Conservation (phyloP, 1,284 basidiomycete species). For the Ustilago crameri region DNA sequence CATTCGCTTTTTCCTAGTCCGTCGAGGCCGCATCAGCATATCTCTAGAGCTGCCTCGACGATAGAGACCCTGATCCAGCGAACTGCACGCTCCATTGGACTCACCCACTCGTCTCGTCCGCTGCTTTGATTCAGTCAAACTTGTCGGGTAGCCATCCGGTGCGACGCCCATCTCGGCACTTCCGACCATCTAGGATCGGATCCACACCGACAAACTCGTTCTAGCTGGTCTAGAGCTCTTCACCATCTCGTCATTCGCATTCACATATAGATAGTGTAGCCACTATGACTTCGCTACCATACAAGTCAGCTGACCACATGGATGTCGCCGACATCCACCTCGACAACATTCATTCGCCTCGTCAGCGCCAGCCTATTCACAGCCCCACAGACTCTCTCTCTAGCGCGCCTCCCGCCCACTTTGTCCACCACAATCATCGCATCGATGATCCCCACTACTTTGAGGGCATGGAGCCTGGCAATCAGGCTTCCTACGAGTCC, state of each 20-base stretch:
- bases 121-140: no score
- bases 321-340: conserved; percentile 52
- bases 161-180: neutral
- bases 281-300: conserved; percentile 51
- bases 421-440: conserved; percentile 45
- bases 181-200: conserved; percentile 1
- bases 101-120: no score
- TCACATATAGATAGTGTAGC: no score
- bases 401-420: conserved; percentile 46
- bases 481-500: conserved; percentile 22
- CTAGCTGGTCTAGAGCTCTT: conserved; percentile 18
- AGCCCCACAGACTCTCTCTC: conserved; percentile 13
- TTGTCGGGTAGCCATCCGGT: neutral
- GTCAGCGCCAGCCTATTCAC: conserved; percentile 5
- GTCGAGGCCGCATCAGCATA: conserved; percentile 15
- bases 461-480: conserved; percentile 44
- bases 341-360: conserved; percentile 33
- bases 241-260: no score
- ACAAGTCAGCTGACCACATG: conserved; percentile 30
- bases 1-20: no score
- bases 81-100: no score
- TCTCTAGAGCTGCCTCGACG: conserved; percentile 9
- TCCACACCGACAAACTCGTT: neutral
- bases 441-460: conserved; percentile 45
- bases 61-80: no score